phyloP scores from a whole-genome alignment of 164 flowering plant species.

The Akebia trifoliata region DNA sequence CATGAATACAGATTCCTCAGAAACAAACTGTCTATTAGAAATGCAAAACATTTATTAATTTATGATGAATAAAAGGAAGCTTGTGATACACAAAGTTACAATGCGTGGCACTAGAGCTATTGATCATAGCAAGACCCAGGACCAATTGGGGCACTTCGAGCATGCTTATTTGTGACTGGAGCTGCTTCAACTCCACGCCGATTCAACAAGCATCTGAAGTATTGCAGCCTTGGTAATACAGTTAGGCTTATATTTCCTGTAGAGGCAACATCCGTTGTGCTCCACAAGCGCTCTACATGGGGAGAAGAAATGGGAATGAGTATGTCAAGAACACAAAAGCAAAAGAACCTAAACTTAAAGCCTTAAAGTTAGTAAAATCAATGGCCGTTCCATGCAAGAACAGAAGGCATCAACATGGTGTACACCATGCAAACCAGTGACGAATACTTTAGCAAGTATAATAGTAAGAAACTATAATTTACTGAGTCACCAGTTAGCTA shows the following conservation, averaged over 20 bases:
- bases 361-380: neutral
- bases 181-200: constrained; percentile 83
- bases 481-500: no score
- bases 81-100: neutral
- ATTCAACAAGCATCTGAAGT: constrained; percentile 85
- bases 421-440: no score
- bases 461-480: no score
- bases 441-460: no score
- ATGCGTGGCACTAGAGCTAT: constrained; percentile 15
- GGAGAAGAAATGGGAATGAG: neutral
- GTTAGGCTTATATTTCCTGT: constrained; percentile 30
- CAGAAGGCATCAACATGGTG: no score
- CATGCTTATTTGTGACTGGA: constrained; percentile 63
- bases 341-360: neutral
- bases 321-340: neutral
- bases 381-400: neutral
- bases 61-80: neutral
- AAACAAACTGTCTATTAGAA: no score
- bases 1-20: no score
- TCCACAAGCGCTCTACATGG: constrained; percentile 79
- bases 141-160: constrained; percentile 61
- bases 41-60: no score
- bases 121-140: constrained; percentile 84
- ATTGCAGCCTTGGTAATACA: constrained; percentile 61
- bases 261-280: constrained; percentile 41